Evolutionary conservation across 2,329 filamentous ascomycete species (phyloP).

Genomic region (Aspergillus fischeri): DNA sequence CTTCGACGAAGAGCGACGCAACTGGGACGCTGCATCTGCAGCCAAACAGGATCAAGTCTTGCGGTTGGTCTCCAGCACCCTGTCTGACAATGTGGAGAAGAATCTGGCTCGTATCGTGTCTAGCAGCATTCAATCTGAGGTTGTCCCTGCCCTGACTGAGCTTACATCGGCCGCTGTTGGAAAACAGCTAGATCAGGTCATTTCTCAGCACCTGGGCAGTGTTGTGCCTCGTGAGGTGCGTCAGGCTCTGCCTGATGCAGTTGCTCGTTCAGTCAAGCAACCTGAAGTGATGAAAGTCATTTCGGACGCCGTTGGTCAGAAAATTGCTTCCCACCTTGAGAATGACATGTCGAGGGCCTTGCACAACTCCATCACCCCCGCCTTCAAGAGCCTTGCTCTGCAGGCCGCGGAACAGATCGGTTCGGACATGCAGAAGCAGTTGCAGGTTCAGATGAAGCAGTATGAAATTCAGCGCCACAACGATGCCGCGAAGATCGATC

Average conservation of each 20-base stretch:
- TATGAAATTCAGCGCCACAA: constrained; percentile 49
- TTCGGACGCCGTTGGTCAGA: constrained; percentile 65
- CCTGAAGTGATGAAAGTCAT: constrained; percentile 69
- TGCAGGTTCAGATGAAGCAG: constrained; percentile 49
- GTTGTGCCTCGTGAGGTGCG: constrained; percentile 70
- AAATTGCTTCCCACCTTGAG: constrained; percentile 65
- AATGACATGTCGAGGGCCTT: constrained; percentile 61
- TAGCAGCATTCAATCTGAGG: constrained; percentile 67
- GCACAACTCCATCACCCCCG: constrained; percentile 61
- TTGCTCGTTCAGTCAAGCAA: constrained; percentile 67
- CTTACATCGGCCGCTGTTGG: constrained; percentile 65
- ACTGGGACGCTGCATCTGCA: constrained; percentile 58
- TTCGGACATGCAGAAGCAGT: constrained; percentile 62
- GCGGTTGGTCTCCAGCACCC: constrained; percentile 62
- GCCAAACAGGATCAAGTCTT: constrained; percentile 68
- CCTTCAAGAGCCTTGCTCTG: constrained; percentile 61
- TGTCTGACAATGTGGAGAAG: constrained; percentile 69
- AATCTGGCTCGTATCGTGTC: constrained; percentile 73
- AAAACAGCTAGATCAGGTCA: constrained; percentile 64
- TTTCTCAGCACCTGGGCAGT: constrained; percentile 63
- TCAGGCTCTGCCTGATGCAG: constrained; percentile 61
- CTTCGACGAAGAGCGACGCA: constrained; percentile 65
- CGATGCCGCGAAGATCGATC: constrained; percentile 57
- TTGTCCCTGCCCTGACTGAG: constrained; percentile 70
- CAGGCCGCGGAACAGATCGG: constrained; percentile 65